phyloP scores from a whole-genome alignment of 2,329 filamentous ascomycete genomes.

The Hansfordia pulvinata region DNA sequence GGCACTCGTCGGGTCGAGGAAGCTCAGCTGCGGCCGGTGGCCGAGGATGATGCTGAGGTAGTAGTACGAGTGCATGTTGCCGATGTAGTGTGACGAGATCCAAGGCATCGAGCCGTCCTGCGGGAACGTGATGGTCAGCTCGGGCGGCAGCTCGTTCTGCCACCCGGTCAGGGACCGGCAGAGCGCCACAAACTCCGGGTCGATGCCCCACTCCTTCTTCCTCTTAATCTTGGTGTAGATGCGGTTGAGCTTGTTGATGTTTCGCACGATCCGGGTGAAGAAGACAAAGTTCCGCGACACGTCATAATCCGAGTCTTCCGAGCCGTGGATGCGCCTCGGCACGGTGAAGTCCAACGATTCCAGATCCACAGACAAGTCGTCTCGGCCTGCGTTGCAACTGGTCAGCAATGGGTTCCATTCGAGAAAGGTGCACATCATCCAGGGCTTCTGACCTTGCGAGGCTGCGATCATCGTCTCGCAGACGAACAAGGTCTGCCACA shows the following conservation, averaged over 20 bases:
- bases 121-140: constrained; percentile 67
- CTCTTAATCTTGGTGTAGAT: constrained; percentile 59
- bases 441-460: constrained; percentile 58
- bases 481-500: constrained; percentile 81
- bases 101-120: constrained; percentile 68
- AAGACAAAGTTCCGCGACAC: constrained; percentile 77
- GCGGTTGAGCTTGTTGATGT: constrained; percentile 64
- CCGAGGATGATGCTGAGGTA: constrained; percentile 76
- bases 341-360: constrained; percentile 66
- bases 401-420: constrained; percentile 3
- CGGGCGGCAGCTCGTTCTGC: constrained; percentile 62
- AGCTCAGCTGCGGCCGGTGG: constrained; percentile 71
- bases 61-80: constrained; percentile 82
- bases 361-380: constrained; percentile 61
- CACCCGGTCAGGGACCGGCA: constrained; percentile 67
- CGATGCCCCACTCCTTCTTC: constrained; percentile 72
- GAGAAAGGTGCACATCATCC: neutral
- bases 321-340: constrained; percentile 46
- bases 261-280: constrained; percentile 63
- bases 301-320: constrained; percentile 63
- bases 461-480: constrained; percentile 89
- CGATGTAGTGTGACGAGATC: constrained; percentile 76
- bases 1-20: constrained; percentile 55
- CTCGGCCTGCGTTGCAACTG: constrained; percentile 41
- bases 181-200: constrained; percentile 69